Percentiles rank a stretch among this genome's conserved stretches.
phyloP scores from a whole-genome alignment of 1,284 basidiomycete species.

The Ustilago loliicola region DNA sequence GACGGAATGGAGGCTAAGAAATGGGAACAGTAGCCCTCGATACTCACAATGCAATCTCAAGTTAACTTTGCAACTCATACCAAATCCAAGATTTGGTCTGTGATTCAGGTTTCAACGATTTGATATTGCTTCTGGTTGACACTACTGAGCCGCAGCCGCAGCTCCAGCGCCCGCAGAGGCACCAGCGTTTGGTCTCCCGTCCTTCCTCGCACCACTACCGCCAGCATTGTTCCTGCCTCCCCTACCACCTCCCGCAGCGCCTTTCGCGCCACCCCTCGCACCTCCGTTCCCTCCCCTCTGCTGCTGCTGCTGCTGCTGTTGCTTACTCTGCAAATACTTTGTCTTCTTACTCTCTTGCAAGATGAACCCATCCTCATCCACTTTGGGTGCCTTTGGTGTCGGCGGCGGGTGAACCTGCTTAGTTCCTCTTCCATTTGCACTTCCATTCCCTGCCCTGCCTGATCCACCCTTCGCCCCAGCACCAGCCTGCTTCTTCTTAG shows the following conservation, averaged over 20 bases:
- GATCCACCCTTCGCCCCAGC: conserved; percentile 14
- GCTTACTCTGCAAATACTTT: conserved; percentile 46
- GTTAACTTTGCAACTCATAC: not conserved
- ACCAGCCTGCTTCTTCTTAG: conserved; percentile 30
- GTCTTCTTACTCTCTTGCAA: conserved; percentile 52
- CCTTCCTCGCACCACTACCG: conserved; percentile 14
- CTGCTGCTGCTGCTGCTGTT: conserved; percentile 44
- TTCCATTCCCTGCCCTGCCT: conserved; percentile 8
- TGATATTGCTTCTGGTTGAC: not conserved
- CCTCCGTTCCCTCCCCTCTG: conserved; percentile 1
- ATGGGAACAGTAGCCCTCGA: conserved; percentile 37
- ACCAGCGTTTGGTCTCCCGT: conserved; percentile 1
- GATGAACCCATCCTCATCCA: conserved; percentile 57
- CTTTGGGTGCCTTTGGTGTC: conserved; percentile 24
- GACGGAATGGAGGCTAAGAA: conserved; percentile 65
- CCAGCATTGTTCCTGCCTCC: conserved; percentile 28
- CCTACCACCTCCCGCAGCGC: conserved; percentile 11
- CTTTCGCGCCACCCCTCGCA: not conserved
- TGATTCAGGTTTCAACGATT: not conserved
- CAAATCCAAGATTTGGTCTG: not conserved
- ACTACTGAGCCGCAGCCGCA: conserved; percentile 12
- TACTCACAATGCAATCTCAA: not conserved
- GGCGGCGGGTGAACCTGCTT: not conserved
- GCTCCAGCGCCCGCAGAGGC: not conserved
- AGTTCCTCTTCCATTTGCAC: conserved; percentile 12